phyloP scores from a whole-genome alignment of 2,329 filamentous ascomycete genomes.

The Ascochyta pisi region DNA sequence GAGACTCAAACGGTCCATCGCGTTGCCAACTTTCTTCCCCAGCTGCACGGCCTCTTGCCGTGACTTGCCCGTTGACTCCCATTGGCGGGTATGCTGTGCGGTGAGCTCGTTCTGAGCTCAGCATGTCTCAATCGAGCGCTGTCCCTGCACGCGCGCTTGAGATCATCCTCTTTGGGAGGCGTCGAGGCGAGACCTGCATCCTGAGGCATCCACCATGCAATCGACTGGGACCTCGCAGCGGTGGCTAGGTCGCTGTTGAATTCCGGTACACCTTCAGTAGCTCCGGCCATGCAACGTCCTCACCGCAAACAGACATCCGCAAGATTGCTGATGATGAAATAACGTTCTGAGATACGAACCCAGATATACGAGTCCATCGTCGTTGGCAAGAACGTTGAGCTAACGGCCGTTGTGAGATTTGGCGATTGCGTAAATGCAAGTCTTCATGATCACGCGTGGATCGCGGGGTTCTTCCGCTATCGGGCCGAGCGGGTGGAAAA shows the following conservation, averaged over 20 bases:
- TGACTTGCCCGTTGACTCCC: neutral
- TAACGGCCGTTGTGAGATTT: conserved; percentile 13
- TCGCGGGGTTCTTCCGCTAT: conserved; percentile 14
- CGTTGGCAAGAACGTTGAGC: conserved; percentile 10
- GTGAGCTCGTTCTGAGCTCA: conserved; percentile 9
- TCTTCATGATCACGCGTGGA: conserved; percentile 9
- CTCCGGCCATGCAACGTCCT: neutral
- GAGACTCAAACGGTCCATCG: conserved; percentile 9
- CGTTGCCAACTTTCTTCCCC: conserved; percentile 12
- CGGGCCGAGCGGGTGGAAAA: conserved; percentile 9
- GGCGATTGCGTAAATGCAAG: conserved; percentile 3
- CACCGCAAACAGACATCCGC: neutral
- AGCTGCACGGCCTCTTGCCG: conserved; percentile 9
- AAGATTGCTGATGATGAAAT: neutral
- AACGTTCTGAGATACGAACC: neutral
- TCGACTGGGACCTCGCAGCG: neutral
- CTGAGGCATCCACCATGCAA: conserved; percentile 5
- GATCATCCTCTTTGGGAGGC: conserved; percentile 3
- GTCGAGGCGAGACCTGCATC: conserved; percentile 6
- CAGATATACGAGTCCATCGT: neutral
- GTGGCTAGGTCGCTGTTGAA: neutral
- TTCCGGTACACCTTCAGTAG: conserved; percentile 6
- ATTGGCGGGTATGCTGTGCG: conserved; percentile 1
- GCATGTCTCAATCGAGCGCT: conserved; percentile 8
- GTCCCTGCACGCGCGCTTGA: conserved; percentile 13